These are phyloP conservation scores for Rhodofomes roseus DNA, from an alignment of 1,284 basidiomycete genomes.

Conservation along the genomic window DNA sequence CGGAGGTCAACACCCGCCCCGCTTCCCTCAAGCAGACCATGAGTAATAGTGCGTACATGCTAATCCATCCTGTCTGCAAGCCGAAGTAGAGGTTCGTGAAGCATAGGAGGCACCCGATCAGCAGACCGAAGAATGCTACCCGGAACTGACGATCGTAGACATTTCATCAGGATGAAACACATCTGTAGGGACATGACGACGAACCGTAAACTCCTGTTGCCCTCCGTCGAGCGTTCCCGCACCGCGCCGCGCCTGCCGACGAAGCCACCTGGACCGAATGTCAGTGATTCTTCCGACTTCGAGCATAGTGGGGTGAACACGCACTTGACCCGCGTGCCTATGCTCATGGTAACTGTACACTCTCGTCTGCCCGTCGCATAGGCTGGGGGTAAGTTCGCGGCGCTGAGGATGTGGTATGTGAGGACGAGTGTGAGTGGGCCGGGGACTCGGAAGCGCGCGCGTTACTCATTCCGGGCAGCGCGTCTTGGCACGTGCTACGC, in stretches of 20 bases:
- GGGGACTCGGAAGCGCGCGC: neutral
- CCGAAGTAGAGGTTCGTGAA: slow-evolving; percentile 79
- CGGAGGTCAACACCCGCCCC: no score
- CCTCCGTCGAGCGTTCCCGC: slow-evolving; percentile 9
- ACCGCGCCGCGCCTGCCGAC: slow-evolving; percentile 2
- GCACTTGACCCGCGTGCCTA: neutral
- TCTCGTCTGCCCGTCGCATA: neutral
- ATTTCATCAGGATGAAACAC: neutral
- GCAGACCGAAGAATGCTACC: slow-evolving; percentile 54
- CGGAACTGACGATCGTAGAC: slow-evolving; percentile 27
- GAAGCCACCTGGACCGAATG: slow-evolving; percentile 6
- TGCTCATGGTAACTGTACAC: neutral
- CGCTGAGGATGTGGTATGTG: neutral
- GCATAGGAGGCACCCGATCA: slow-evolving; percentile 71
- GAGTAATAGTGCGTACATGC: slow-evolving; percentile 56
- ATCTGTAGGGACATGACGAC: neutral
- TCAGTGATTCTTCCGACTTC: no score
- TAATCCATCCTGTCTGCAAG: slow-evolving; percentile 75
- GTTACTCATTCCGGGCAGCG: neutral
- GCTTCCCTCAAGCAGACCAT: no score
- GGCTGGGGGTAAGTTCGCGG: neutral
- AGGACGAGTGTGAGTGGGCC: neutral
- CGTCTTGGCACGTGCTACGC: no score
- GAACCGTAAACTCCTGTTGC: slow-evolving; percentile 10
- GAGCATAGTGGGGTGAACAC: no score